Conservation (phyloP, 495 filamentous ascomycete genomes). For the Hypoxylon lenormandii region DNA sequence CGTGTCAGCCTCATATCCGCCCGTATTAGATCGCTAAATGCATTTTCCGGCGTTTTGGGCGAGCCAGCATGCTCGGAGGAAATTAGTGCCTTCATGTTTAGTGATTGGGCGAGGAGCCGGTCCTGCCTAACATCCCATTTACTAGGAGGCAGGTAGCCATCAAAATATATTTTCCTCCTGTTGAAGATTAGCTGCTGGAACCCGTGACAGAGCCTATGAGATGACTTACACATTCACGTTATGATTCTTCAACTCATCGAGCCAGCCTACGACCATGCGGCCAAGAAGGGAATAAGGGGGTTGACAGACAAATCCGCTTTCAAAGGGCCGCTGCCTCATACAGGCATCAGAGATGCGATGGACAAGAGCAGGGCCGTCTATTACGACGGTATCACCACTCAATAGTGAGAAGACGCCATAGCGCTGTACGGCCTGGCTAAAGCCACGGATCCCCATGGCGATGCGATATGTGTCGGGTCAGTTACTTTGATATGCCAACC, state of each 20-base stretch:
- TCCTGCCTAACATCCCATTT: constrained; percentile 67
- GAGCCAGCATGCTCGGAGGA: constrained; percentile 49
- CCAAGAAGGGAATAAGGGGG: constrained; percentile 73
- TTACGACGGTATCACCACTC: constrained; percentile 61
- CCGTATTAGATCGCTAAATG: constrained; percentile 22
- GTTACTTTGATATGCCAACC: background rate
- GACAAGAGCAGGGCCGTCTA: constrained; percentile 82
- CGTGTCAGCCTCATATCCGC: constrained; percentile 16
- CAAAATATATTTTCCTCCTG: constrained; percentile 77
- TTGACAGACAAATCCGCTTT: constrained; percentile 60
- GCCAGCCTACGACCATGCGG: constrained; percentile 68
- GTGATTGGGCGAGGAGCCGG: constrained; percentile 61
- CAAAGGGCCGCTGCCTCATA: constrained; percentile 53
- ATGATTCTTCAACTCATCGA: constrained; percentile 64
- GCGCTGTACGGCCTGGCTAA: constrained; percentile 69
- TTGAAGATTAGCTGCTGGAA: constrained; percentile 23
- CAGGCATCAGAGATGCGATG: constrained; percentile 74
- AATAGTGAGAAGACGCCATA: constrained; percentile 67
- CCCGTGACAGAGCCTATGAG: background rate
- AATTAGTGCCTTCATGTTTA: constrained; percentile 56
- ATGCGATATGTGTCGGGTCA: background rate
- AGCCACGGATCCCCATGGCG: constrained; percentile 77
- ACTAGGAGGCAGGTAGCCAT: constrained; percentile 74
- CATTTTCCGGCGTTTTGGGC: constrained; percentile 16
- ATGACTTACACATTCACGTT: constrained; percentile 70